A percentile compares a stretch with the other conserved stretches of the same genome.
Conservation (phyloP, 2,329 filamentous ascomycete genomes). For the Juglanconis sp. region DNA sequence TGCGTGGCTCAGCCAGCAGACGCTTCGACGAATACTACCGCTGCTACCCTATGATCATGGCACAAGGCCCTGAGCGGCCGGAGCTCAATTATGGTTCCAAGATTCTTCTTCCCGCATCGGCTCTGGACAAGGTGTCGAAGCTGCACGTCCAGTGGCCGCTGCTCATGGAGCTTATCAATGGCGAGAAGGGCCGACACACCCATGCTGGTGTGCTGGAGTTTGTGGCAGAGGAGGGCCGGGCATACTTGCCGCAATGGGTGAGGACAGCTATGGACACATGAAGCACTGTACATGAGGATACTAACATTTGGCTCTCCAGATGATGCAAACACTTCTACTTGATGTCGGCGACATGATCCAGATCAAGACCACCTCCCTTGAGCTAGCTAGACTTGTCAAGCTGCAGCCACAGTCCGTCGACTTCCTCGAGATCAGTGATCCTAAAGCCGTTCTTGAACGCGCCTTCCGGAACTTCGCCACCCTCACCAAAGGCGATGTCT, state of each 20-base stretch:
- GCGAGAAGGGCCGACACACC: conserved; percentile 72
- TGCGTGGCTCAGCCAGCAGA: conserved; percentile 53
- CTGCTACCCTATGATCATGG: conserved; percentile 93
- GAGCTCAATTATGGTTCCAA: conserved; percentile 96
- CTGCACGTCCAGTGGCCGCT: conserved; percentile 97
- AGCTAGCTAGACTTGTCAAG: conserved; percentile 89
- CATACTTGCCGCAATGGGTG: conserved; percentile 95
- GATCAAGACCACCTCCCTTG: conserved; percentile 89
- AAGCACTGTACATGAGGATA: not conserved
- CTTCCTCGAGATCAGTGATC: conserved; percentile 96
- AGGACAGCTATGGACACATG: conserved; percentile 24
- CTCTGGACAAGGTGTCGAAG: conserved; percentile 92
- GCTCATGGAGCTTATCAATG: conserved; percentile 93
- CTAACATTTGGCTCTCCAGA: conserved; percentile 47
- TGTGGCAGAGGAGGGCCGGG: conserved; percentile 93
- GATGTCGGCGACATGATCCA: conserved; percentile 94
- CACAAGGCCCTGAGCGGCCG: conserved; percentile 82
- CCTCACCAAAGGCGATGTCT: conserved; percentile 73
- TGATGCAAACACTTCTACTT: conserved; percentile 88
- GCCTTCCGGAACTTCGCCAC: conserved; percentile 39
- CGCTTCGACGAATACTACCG: conserved; percentile 99
- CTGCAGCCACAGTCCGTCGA: conserved; percentile 89
- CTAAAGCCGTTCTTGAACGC: conserved; percentile 94
- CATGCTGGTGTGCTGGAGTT: conserved; percentile 97
- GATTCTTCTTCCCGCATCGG: conserved; percentile 93